A percentile compares a stretch with the other conserved stretches of the same genome.
These are phyloP conservation scores for Fraxinus albicans DNA, from an alignment of 305 asterid genomes.

Conservation along the genomic window DNA sequence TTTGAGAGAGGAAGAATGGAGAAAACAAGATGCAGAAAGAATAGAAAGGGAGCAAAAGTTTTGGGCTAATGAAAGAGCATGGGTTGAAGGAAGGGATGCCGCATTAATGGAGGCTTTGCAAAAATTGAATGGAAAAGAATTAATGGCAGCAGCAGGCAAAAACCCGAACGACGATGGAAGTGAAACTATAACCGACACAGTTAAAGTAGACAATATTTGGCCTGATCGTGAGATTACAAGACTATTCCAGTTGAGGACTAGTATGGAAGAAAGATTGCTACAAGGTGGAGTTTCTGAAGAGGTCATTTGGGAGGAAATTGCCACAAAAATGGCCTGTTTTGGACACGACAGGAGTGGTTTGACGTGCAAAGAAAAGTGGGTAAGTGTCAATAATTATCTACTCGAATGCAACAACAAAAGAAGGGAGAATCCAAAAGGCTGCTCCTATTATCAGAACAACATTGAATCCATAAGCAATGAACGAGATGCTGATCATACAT, in stretches of 20 bases:
- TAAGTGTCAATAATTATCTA: constrained; percentile 41
- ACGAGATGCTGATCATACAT: constrained; percentile 23
- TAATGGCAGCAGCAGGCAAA: constrained; percentile 16
- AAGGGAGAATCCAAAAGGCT: constrained; percentile 37
- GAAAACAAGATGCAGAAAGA: constrained; percentile 64
- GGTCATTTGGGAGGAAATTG: constrained; percentile 69
- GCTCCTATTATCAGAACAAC: constrained; percentile 23
- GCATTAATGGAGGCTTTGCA: constrained; percentile 65
- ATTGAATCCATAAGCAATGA: constrained; percentile 19
- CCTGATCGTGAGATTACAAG: constrained; percentile 41
- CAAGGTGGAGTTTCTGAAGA: constrained; percentile 36
- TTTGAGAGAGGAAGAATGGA: constrained; percentile 76
- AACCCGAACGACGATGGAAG: constrained; percentile 5
- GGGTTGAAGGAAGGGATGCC: constrained; percentile 77
- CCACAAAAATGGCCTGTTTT: constrained; percentile 54
- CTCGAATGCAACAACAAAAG: constrained; percentile 50
- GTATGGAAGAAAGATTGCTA: constrained; percentile 37
- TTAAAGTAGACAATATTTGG: constrained; percentile 35
- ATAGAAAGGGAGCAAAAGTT: constrained; percentile 65
- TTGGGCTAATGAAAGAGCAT: constrained; percentile 76
- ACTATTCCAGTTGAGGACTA: constrained; percentile 34
- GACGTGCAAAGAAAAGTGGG: constrained; percentile 68
- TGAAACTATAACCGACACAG: constrained; percentile 16
- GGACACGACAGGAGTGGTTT: constrained; percentile 61
- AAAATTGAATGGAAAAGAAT: constrained; percentile 42